Evolutionary conservation across 78 protist species (phyloP), one percentile per base, ranked within the genome.

Genomic region (Capsaspora owczarzaki): DNA sequence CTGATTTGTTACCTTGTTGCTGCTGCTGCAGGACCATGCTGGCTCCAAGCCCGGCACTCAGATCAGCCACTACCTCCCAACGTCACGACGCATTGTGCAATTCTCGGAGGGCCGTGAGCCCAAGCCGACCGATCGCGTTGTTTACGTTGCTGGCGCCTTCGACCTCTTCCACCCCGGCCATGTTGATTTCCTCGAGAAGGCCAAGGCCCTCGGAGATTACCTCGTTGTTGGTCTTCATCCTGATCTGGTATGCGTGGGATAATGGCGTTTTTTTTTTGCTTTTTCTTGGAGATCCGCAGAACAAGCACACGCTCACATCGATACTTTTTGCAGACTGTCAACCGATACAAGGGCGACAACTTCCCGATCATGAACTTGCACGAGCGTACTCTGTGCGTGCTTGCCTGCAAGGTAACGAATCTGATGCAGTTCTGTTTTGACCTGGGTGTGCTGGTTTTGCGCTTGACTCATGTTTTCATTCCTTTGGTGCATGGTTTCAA

Each of bases 351-450:
- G 74, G 97, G 98, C 35, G 1, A 49, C 41, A 90, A 93, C 80
- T 90, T 51, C 81, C 99, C 99, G 38, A 92, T 96, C 56, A 86
- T 96, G 94, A 95, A 89, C 79, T 78, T 89, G 51, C 89, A 93
- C 42, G 99, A 96, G 89, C 89, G 99, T 46, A 87, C 79, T 19
- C 84, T 96, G 14, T 41, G 82, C 40, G 96, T 96, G 29, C 86
- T 96, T 25, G 78, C 95, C 3, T 94, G 96, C 82, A 60, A 35
- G 5, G 74, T 79, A 16, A 2, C 49, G 25, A 46, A 46, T 46
- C 51, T 16, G 66, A 5, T 25, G n/a, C 22, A 14, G 72, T 35
- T 22, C 72, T 3, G 19, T 20, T 63, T 20, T 63, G 10, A 20
- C 35, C 3, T 31, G 70, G 1, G 38, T 10, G 70, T 16, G 40